Base-by-base conservation (phyloP, 345 rosid genomes). In the Conringia planisiliqua region DNA sequence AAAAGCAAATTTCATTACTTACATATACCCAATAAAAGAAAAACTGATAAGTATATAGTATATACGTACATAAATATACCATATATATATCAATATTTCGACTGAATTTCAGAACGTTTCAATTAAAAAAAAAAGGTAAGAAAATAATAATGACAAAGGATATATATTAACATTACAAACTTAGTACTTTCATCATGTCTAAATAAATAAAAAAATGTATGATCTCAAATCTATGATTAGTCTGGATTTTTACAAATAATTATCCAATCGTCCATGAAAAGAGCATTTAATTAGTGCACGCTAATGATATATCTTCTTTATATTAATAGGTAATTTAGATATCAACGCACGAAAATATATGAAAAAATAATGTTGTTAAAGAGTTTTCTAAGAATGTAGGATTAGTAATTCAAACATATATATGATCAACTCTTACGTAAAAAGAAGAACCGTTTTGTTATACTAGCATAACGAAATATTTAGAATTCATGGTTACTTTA, bases 1-100 rank as follows among this genome's bases (percentile, higher is more conserved):
- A 74, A 62, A 0, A 44, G 35, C 11, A 66, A 55, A 36, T 2
- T 65, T 36, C 60, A 24, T 66, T 73, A 72, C 16, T 48, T 52
- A 18, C 32, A 48, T 60, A 46, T 11, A 22, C 38, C 10, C 14
- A 27, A 16, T 32, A 32, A 39, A 26, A 39, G 6, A 40, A 4
- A 39, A 57, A 3, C 24, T 52, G 36, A 22, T 6, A 65, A 10
- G 5, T 20, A 22, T 22, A 22, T 22, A 66, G 17, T 36, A 42
- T 17, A 10, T 36, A n/a, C 36, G 36, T 27, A 44, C 14, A 66
- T 47, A 3, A 4, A 46, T 2, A 16, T 64, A 46, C 5, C n/a
- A 7, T 17, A 24, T 16, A 9, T 35, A 35, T 48, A 43, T 5
- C 9, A 44, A 5, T 46, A 63, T 26, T 33, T 5, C 0, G n/a